Percentiles rank a stretch among this genome's conserved stretches.
Evolutionary conservation across 202 grass and related monocot genomes (phyloP).

Genomic region (Panicum hallii): DNA sequence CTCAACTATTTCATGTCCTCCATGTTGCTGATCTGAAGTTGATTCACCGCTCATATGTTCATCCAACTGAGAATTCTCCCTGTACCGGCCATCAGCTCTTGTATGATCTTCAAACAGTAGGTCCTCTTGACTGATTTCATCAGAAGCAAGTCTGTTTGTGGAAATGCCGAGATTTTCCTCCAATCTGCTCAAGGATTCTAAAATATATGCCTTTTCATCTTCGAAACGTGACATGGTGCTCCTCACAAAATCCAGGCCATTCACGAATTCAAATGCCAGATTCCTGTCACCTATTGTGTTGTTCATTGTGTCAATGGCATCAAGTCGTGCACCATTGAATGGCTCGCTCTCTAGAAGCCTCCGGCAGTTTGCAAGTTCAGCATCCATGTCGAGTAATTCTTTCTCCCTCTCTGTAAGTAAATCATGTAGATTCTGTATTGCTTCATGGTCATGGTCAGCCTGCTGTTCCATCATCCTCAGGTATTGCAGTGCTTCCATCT

Average conservation of each 20-base stretch:
- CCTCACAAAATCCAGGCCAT: slow-evolving; percentile 37
- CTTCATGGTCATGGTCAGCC: slow-evolving; percentile 83
- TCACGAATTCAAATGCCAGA: slow-evolving; percentile 22
- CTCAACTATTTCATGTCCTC: slow-evolving; percentile 19
- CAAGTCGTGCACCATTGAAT: slow-evolving; percentile 23
- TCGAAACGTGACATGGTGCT: slow-evolving; percentile 60
- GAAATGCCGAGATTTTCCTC: slow-evolving; percentile 51
- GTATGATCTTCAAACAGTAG: slow-evolving; percentile 22
- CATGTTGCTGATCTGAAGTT: slow-evolving; percentile 24
- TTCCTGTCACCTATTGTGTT: not conserved
- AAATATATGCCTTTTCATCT: slow-evolving; percentile 69
- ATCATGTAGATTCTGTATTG: slow-evolving; percentile 82
- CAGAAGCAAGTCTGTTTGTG: slow-evolving; percentile 39
- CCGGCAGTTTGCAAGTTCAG: slow-evolving; percentile 60
- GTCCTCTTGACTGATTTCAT: slow-evolving; percentile 26
- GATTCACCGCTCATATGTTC: not conserved
- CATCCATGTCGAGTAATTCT: slow-evolving; percentile 79
- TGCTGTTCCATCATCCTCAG: slow-evolving; percentile 97
- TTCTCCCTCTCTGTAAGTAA: slow-evolving; percentile 94
- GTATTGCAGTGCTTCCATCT: slow-evolving; percentile 95
- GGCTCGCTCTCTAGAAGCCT: slow-evolving; percentile 41
- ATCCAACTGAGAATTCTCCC: slow-evolving; percentile 37
- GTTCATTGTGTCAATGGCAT: slow-evolving; percentile 3
- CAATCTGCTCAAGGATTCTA: slow-evolving; percentile 58
- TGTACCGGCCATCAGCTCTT: slow-evolving; percentile 38